Conservation (phyloP, 306 rosid species). For the Corylus americana region DNA sequence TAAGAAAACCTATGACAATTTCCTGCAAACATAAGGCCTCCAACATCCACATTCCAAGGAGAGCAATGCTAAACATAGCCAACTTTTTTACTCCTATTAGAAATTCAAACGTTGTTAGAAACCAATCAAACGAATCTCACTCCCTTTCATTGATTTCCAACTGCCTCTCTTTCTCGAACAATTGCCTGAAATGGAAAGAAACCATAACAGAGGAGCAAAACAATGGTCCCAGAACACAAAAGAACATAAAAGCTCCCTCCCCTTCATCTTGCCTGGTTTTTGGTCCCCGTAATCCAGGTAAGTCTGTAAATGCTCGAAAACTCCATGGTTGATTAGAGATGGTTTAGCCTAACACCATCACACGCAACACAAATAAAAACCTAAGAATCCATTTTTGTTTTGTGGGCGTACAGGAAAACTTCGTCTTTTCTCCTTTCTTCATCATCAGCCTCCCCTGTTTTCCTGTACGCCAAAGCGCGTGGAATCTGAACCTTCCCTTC, state of each 20-base stretch:
- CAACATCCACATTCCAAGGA: neutral
- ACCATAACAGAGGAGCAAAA: neutral
- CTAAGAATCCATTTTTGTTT: neutral
- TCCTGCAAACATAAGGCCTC: too few species aligned
- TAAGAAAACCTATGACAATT: too few species aligned
- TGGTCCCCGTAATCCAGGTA: constrained; percentile 1
- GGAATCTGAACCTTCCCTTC: neutral
- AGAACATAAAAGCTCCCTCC: neutral
- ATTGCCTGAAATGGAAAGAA: neutral
- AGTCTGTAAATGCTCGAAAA: neutral
- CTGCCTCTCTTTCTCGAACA: neutral
- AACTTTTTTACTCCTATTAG: neutral
- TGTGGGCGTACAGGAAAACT: constrained; percentile 36
- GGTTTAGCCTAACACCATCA: neutral
- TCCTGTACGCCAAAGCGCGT: constrained; percentile 39
- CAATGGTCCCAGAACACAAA: neutral
- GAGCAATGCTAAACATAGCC: neutral
- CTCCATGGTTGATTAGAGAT: neutral
- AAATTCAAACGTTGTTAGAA: neutral
- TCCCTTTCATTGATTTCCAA: neutral
- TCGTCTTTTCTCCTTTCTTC: neutral
- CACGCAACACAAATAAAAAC: neutral
- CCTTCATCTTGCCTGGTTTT: constrained; percentile 2
- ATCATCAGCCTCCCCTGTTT: constrained; percentile 17
- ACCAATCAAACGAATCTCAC: neutral